Percentiles rank a stretch among this genome's conserved stretches.
These are phyloP conservation scores for Phytopythium chamaehyphon DNA, from an alignment of 352 stramenopile genomes.

Conservation along the genomic window DNA sequence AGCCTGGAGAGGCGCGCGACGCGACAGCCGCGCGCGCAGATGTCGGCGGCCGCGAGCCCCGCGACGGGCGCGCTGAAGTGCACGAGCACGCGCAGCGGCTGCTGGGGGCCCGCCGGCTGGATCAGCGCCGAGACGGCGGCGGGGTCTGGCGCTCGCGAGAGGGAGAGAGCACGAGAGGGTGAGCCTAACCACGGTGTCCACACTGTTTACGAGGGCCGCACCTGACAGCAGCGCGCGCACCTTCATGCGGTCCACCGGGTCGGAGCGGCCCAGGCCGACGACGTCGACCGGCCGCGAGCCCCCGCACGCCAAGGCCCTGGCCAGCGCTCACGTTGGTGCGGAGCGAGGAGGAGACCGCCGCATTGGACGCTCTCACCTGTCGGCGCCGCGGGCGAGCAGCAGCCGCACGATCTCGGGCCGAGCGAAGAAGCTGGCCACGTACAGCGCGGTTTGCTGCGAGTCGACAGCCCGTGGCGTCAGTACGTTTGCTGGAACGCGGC, in stretches of 20 bases:
- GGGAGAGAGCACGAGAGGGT: conserved; percentile 7
- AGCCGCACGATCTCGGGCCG: conserved; percentile 44
- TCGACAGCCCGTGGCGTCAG: neutral
- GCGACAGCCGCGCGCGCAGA: conserved; percentile 22
- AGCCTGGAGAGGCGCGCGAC: conserved; percentile 38
- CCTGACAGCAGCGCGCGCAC: conserved; percentile 50
- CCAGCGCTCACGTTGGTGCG: neutral
- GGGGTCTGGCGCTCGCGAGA: neutral
- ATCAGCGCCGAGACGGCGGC: conserved; percentile 14
- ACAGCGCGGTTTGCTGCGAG: conserved; percentile 47
- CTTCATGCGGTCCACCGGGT: conserved; percentile 64
- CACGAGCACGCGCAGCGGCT: conserved; percentile 32
- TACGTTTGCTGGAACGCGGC: neutral
- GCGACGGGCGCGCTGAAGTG: conserved; percentile 68
- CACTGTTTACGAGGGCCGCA: conserved; percentile 9
- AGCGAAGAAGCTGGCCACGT: conserved; percentile 65
- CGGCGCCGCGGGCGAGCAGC: conserved; percentile 49
- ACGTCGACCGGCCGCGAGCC: conserved; percentile 40
- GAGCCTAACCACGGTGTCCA: conserved; percentile 3
- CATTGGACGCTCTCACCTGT: conserved; percentile 33
- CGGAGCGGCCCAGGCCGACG: conserved; percentile 30
- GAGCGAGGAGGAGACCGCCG: neutral
- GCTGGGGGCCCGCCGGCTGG: conserved; percentile 1
- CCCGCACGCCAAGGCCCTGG: conserved; percentile 47
- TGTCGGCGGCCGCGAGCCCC: conserved; percentile 60